phyloP scores from a whole-genome alignment of 192 early-diverging fungal genomes.

The Coemansia sp. region DNA sequence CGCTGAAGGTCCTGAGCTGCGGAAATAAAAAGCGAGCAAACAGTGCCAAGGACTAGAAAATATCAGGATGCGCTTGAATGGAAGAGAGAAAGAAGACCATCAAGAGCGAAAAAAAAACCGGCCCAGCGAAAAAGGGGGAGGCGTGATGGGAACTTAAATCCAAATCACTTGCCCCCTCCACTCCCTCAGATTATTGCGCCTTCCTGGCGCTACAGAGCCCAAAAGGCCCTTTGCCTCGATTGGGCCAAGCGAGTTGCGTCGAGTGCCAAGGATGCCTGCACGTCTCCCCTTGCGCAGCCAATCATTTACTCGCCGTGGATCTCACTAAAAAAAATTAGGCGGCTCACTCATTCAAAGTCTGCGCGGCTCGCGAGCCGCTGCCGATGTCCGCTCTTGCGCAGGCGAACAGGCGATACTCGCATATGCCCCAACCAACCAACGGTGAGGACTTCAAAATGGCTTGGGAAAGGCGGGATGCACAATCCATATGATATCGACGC shows the following conservation, averaged over 20 bases:
- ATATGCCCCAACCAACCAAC: not conserved
- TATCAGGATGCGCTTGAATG: not conserved
- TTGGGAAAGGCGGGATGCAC: not conserved
- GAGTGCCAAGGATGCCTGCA: not conserved
- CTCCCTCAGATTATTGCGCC: not conserved
- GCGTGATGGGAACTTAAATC: not conserved
- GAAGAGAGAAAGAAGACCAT: not conserved
- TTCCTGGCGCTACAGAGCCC: not conserved
- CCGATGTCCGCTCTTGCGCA: not conserved
- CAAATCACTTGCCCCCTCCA: no score
- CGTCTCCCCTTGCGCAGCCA: not conserved
- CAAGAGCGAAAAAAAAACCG: not conserved
- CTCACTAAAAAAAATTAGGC: not conserved
- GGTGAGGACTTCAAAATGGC: not conserved
- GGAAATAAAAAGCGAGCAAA: not conserved
- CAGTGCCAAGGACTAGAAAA: not conserved
- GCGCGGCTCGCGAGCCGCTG: not conserved
- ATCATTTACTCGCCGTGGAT: not conserved
- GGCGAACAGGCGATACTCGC: not conserved
- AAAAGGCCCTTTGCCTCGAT: not conserved
- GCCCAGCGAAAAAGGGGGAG: not conserved
- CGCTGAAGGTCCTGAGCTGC: not conserved
- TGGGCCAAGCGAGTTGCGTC: not conserved
- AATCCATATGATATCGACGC: not conserved
- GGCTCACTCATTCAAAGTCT: not conserved